Percentiles rank a stretch among this genome's conserved stretches.
These are phyloP conservation scores for Stemphylium vesicarium DNA, from an alignment of 2,329 filamentous ascomycete species.

Conservation along the genomic window DNA sequence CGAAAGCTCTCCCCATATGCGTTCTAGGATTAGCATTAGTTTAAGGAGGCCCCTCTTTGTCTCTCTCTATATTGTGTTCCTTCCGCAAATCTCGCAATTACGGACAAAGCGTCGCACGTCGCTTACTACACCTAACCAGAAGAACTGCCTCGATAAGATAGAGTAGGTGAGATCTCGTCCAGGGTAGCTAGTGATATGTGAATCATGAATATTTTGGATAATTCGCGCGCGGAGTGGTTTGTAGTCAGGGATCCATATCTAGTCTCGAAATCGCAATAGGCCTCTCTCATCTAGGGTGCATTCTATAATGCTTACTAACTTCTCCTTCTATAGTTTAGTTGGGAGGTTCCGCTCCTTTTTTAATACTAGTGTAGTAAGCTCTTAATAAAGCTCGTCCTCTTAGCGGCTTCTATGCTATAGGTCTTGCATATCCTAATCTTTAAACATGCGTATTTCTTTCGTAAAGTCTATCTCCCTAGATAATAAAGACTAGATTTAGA, in stretches of 20 bases:
- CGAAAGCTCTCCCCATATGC: neutral
- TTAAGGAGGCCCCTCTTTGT: neutral
- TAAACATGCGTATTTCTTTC: neutral
- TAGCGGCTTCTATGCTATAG: neutral
- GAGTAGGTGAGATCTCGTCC: neutral
- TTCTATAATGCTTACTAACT: neutral
- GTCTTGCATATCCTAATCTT: neutral
- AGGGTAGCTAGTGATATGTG: neutral
- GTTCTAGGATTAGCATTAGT: neutral
- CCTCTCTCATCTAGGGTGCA: neutral
- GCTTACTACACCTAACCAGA: neutral
- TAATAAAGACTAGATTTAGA: neutral
- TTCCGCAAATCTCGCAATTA: neutral
- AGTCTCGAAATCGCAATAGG: neutral
- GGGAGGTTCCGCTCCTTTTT: neutral
- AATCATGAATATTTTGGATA: neutral
- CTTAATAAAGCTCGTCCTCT: neutral
- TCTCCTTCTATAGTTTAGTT: neutral
- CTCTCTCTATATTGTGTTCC: neutral
- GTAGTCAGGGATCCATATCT: neutral
- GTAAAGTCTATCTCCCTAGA: neutral
- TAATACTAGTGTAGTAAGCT: neutral
- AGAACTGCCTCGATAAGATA: neutral
- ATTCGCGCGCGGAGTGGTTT: neutral
- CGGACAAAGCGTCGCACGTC: neutral